Evolutionary conservation across 2,329 filamentous ascomycete species (phyloP).

Genomic region (Botrytis galanthina): DNA sequence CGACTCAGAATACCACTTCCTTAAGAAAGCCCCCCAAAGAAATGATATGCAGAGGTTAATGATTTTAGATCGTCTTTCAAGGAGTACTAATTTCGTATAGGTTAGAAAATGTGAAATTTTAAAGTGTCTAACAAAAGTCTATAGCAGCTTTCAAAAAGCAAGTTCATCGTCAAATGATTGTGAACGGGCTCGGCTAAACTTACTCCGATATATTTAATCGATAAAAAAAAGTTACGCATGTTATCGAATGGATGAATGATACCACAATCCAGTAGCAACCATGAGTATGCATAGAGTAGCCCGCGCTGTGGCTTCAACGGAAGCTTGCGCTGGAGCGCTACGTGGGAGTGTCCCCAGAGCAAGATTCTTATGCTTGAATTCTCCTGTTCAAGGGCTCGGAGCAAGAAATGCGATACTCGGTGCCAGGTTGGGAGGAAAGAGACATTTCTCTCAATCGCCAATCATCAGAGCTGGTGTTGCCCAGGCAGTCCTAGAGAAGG

Average conservation of each 20-base stretch:
- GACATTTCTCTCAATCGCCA: conserved; percentile 36
- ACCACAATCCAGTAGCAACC: conserved; percentile 17
- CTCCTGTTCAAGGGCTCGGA: conserved; percentile 26
- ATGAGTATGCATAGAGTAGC: conserved; percentile 37
- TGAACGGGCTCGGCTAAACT: conserved; percentile 16
- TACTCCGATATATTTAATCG: conserved; percentile 8
- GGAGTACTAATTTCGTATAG: neutral
- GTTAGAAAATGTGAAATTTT: too few relatives aligned
- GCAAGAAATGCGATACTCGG: conserved; percentile 24
- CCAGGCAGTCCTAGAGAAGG: conserved; percentile 38
- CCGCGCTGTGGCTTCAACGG: conserved; percentile 33
- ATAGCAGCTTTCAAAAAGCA: neutral
- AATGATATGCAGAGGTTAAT: neutral
- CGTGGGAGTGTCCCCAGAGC: conserved; percentile 29
- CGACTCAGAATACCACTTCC: neutral
- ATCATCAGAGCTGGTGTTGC: conserved; percentile 31
- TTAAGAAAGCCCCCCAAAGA: neutral
- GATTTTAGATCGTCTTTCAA: neutral
- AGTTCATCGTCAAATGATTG: neutral
- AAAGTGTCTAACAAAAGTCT: neutral
- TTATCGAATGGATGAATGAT: conserved; percentile 14
- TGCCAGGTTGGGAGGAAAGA: conserved; percentile 24
- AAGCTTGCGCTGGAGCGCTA: conserved; percentile 29
- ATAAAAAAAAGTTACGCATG: conserved; percentile 25
- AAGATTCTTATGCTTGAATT: conserved; percentile 36